Conservation (phyloP, 2,329 filamentous ascomycete species). For the Diplodia sapinea region DNA sequence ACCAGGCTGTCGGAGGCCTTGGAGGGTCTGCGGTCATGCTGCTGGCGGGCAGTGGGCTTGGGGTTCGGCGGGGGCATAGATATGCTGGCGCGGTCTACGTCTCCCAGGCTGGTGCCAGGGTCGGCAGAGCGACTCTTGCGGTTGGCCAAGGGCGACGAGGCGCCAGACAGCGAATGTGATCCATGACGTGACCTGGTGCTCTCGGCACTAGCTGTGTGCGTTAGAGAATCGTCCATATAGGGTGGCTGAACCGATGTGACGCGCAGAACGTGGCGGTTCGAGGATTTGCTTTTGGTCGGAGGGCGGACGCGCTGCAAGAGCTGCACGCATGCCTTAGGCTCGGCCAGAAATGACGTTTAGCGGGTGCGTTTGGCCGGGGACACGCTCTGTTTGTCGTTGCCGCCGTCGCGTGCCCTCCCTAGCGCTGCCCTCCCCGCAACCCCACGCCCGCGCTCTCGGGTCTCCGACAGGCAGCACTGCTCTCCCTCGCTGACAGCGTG, state of each 20-base stretch:
- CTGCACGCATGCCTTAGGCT: slow-evolving; percentile 27
- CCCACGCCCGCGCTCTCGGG: slow-evolving; percentile 12
- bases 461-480: background rate
- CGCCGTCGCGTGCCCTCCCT: background rate
- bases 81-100: slow-evolving; percentile 65
- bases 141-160: slow-evolving; percentile 46
- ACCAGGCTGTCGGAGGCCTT: slow-evolving; percentile 51
- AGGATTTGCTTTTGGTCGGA: slow-evolving; percentile 21
- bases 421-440: background rate
- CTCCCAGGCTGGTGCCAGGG: slow-evolving; percentile 62
- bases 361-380: background rate
- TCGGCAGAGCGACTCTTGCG: slow-evolving; percentile 67
- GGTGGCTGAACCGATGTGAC: slow-evolving; percentile 33
- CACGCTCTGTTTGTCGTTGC: slow-evolving; percentile 2
- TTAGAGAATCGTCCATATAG: slow-evolving; percentile 35
- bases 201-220: slow-evolving; percentile 47
- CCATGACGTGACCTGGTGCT: slow-evolving; percentile 46
- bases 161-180: slow-evolving; percentile 55
- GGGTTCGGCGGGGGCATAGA: slow-evolving; percentile 66
- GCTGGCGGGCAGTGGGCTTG: slow-evolving; percentile 52
- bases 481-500: slow-evolving; percentile 4
- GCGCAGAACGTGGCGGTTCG: slow-evolving; percentile 25
- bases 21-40: slow-evolving; percentile 49
- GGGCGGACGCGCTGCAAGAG: slow-evolving; percentile 24
- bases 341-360: slow-evolving; percentile 21